These are phyloP conservation scores for Penicillium sp. DNA, from an alignment of 2,329 filamentous ascomycete species.

Conservation along the genomic window DNA sequence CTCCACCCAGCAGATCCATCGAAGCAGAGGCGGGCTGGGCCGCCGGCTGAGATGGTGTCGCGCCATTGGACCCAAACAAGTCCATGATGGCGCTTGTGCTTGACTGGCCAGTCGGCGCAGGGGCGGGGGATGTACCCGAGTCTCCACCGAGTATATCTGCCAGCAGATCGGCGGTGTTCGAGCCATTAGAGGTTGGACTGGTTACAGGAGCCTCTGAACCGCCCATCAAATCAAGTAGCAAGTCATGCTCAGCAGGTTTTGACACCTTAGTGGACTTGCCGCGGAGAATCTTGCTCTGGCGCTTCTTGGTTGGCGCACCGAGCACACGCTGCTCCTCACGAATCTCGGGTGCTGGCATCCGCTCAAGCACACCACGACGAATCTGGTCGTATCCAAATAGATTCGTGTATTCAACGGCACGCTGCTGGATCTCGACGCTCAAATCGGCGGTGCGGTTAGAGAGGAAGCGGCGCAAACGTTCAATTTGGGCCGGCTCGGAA, in stretches of 20 bases:
- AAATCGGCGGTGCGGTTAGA: slow-evolving; percentile 75
- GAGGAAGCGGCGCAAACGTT: slow-evolving; percentile 73
- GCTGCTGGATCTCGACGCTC: slow-evolving; percentile 92
- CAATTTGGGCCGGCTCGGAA: slow-evolving; percentile 74
- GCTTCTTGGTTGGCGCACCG: slow-evolving; percentile 67
- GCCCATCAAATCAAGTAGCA: slow-evolving; percentile 88
- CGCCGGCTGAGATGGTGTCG: slow-evolving; percentile 46
- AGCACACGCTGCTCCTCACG: slow-evolving; percentile 89
- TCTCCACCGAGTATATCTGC: slow-evolving; percentile 83
- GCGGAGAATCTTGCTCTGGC: slow-evolving; percentile 57
- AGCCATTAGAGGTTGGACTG: slow-evolving; percentile 51
- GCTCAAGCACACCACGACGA: slow-evolving; percentile 82
- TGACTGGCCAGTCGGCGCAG: slow-evolving; percentile 50
- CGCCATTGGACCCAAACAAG: slow-evolving; percentile 58
- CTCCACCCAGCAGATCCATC: slow-evolving; percentile 30
- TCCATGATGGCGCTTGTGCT: slow-evolving; percentile 81
- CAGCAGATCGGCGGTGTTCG: slow-evolving; percentile 77
- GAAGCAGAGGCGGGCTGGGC: slow-evolving; percentile 42
- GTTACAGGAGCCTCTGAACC: slow-evolving; percentile 61
- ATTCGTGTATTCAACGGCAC: slow-evolving; percentile 90
- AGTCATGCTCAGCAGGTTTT: slow-evolving; percentile 84
- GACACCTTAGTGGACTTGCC: slow-evolving; percentile 68
- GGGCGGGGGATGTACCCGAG: slow-evolving; percentile 51
- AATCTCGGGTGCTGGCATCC: slow-evolving; percentile 96
- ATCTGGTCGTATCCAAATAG: slow-evolving; percentile 88